Percentiles rank a stretch among this genome's conserved stretches.
Evolutionary conservation across 108 stramenopile species (phyloP).

Genomic region (Cyclostephanos tholiformis): DNA sequence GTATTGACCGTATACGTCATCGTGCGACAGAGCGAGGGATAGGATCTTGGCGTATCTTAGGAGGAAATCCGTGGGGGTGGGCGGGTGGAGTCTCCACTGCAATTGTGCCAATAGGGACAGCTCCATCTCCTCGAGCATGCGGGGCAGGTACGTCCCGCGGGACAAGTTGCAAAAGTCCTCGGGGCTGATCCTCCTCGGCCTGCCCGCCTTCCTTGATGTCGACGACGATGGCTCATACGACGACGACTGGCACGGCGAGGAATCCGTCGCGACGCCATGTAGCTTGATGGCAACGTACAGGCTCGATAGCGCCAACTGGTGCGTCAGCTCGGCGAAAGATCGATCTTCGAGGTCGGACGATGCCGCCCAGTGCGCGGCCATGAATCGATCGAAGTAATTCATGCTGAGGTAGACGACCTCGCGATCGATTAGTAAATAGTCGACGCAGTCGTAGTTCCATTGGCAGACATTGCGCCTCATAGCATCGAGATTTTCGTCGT

Average conservation of each 20-base stretch:
- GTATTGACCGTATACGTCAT: not conserved
- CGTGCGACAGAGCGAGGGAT: slow-evolving; percentile 1
- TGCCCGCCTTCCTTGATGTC: slow-evolving; percentile 1
- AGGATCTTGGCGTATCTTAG: slow-evolving; percentile 24
- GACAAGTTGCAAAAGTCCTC: slow-evolving; percentile 68
- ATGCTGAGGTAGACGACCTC: slow-evolving; percentile 63
- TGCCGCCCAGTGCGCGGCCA: not conserved
- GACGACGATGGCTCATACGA: slow-evolving; percentile 33
- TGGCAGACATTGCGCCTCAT: slow-evolving; percentile 67
- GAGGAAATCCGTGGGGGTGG: slow-evolving; percentile 30
- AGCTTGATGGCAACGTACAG: slow-evolving; percentile 74
- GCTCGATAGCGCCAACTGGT: slow-evolving; percentile 69
- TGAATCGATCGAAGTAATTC: slow-evolving; percentile 67
- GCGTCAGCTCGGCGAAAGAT: slow-evolving; percentile 23
- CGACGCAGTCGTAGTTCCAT: slow-evolving; percentile 76
- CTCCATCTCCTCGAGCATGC: slow-evolving; percentile 33
- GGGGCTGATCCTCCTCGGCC: not conserved
- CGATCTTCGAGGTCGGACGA: not conserved
- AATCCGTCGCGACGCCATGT: slow-evolving; percentile 12
- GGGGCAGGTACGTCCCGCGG: slow-evolving; percentile 61
- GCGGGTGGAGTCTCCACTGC: slow-evolving; percentile 40
- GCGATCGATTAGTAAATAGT: slow-evolving; percentile 74
- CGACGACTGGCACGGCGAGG: not conserved
- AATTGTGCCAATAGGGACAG: slow-evolving; percentile 12
- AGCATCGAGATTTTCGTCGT: not conserved